These are phyloP conservation scores for Dendrobium officinale DNA, from an alignment of 106 monocot species.

Conservation along the genomic window DNA sequence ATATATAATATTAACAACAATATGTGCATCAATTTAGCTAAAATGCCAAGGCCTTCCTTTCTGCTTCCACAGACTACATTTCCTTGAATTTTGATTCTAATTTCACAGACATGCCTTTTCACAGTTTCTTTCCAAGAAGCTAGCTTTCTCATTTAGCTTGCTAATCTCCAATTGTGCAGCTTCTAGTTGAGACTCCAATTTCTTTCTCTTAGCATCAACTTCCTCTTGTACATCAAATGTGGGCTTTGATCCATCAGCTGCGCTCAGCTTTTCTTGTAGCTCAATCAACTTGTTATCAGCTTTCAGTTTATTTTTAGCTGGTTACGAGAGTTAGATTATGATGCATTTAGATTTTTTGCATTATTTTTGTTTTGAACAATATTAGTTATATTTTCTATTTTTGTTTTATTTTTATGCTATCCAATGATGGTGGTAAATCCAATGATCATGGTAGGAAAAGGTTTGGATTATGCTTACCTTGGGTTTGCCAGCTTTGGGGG, in stretches of 20 bases:
- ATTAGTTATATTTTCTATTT: too few species aligned
- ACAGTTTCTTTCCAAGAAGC: too few species aligned
- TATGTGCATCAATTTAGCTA: constrained; percentile 3
- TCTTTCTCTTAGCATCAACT: constrained; percentile 17
- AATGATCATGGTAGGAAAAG: too few species aligned
- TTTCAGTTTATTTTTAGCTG: constrained; percentile 14
- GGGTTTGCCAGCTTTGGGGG: too few species aligned
- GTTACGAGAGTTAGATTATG: constrained; percentile 13
- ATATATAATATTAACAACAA: too few species aligned
- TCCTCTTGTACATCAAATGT: constrained; percentile 10
- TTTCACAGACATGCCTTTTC: too few species aligned
- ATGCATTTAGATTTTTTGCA: too few species aligned
- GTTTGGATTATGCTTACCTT: too few species aligned
- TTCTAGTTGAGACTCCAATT: constrained; percentile 34
- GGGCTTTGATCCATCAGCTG: constrained; percentile 7
- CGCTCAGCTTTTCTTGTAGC: constrained; percentile 17
- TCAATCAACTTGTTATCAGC: constrained; percentile 20
- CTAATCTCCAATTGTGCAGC: constrained; percentile 19
- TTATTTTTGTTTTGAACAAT: too few species aligned
- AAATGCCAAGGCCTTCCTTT: constrained; percentile 19
- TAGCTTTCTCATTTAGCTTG: constrained; percentile 8
- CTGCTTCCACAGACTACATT: constrained; percentile 20
- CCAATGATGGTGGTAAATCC: too few species aligned
- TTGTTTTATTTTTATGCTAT: too few species aligned
- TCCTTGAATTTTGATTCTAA: constrained; percentile 2